Conservation (phyloP, 306 rosid genomes). For the Adenanthera pavonina region DNA sequence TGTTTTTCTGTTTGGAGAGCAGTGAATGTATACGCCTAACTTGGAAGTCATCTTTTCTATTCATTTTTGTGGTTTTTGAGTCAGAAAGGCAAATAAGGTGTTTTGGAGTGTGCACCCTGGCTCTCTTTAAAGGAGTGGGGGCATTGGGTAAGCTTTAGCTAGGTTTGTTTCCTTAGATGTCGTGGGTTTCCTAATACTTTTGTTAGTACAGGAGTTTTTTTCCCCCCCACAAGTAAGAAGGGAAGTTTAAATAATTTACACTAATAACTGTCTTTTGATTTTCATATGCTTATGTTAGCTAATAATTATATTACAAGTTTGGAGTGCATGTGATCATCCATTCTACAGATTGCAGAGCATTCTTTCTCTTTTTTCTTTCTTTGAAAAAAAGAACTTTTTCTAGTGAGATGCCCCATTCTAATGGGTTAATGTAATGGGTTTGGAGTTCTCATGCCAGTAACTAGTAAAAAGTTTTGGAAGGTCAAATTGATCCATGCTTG, state of each 20-base stretch:
- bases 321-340: not conserved
- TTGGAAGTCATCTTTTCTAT: not conserved
- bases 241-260: not conserved
- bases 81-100: not conserved
- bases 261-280: not conserved
- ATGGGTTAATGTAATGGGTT: not conserved
- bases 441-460: not conserved
- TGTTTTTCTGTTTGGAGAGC: not conserved
- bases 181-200: not conserved
- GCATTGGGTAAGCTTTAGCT: not conserved
- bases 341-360: not conserved
- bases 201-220: not conserved
- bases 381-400: not conserved
- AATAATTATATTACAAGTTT: not conserved
- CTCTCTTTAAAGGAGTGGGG: not conserved
- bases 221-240: not conserved
- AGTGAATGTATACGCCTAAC: not conserved
- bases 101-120: not conserved
- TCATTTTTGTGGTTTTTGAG: not conserved
- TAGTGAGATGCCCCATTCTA: not conserved
- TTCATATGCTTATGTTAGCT: not conserved
- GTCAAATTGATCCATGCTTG: slow-evolving; percentile 4
- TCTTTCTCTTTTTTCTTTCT: not conserved
- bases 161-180: too few species aligned
- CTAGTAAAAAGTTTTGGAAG: not conserved